A percentile compares a stretch with the other conserved stretches of the same genome.
Conservation (phyloP, 2,329 filamentous ascomycete genomes). For the Rhinocladiella similis region DNA sequence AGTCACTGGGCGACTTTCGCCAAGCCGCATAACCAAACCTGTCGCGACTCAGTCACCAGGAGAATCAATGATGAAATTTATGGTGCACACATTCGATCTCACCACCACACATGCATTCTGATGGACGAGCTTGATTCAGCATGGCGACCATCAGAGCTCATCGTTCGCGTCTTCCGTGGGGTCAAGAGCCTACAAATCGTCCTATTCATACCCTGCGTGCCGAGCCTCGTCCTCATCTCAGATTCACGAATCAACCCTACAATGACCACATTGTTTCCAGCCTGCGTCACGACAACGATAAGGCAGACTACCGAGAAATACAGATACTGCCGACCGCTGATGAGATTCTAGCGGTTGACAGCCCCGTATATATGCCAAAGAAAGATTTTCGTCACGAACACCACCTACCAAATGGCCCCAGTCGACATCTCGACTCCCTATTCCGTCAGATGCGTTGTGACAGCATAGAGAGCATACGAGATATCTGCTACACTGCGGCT, state of each 20-base stretch:
- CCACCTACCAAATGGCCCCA: conserved; percentile 32
- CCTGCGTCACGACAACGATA: conserved; percentile 40
- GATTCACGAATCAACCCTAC: conserved; percentile 30
- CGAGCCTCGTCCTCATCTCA: conserved; percentile 14
- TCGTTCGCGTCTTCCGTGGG: background rate
- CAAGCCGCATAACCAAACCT: background rate
- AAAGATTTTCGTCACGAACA: conserved; percentile 31
- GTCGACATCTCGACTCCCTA: conserved; percentile 36
- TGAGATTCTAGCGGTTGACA: conserved; percentile 34
- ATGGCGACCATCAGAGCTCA: conserved; percentile 5
- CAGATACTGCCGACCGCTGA: conserved; percentile 38
- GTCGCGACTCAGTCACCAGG: background rate
- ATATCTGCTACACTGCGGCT: conserved; percentile 33
- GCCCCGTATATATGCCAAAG: conserved; percentile 36
- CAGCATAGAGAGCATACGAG: conserved; percentile 33
- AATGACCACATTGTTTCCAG: conserved; percentile 27
- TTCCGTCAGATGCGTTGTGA: conserved; percentile 42
- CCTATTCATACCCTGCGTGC: conserved; percentile 1
- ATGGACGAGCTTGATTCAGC: background rate
- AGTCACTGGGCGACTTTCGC: background rate
- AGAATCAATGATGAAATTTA: background rate
- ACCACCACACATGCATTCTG: too few species aligned
- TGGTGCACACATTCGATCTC: too few species aligned
- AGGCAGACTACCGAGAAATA: conserved; percentile 35
- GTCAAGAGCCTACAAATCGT: background rate